Evolutionary conservation across 139 green algal genomes (phyloP), one percentile per base, ranked within the genome.

Genomic region (Mesostigma viride): DNA sequence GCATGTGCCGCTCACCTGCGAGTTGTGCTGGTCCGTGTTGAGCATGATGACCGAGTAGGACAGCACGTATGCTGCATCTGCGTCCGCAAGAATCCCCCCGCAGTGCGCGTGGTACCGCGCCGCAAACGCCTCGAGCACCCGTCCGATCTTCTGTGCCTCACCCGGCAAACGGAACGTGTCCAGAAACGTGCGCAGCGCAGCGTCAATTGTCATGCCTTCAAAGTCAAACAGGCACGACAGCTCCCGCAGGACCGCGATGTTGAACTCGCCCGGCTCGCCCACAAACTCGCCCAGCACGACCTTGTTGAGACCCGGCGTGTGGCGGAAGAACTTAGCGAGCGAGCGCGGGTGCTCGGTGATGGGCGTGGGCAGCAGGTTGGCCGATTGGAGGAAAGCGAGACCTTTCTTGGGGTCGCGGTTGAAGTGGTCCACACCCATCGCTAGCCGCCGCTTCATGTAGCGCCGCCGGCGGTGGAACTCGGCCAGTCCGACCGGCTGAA

Each of bases 371-470:
- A 97, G 81, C 30, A 97, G 81, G n/a, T 81, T 71, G 47, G 86
- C 72, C 2, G 73, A 76, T 81, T 92, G 86, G 67, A 92, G 72
- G 64, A 86, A 94, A 72, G 90, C 73, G 62, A 97, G 86, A 3
- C 92, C 92, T 78, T 96, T 97, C 69, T 95, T 96, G 36, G 79
- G 76, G 71, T 96, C 86, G 24, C 86, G 82, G 72, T 98, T 98
- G 83, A 97, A 98, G 72, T 96, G 92, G 59, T 97, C 92, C 17
- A 83, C 87, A 0, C 87, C 91, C 0, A 94, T 62, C 1, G 81
- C 66, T 40, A 95, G 79, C 27, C 82, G 74, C 8, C 65, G 75
- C 69, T 96, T 96, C 5, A 91, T 59, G 5, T 68, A 68, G 68
- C 85, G 89, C 64, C 24, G 26, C 26, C 47, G 32, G 4, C 66